Base-by-base conservation (phyloP, 768 basidiomycete genomes). In the Suillus tomentosus region DNA sequence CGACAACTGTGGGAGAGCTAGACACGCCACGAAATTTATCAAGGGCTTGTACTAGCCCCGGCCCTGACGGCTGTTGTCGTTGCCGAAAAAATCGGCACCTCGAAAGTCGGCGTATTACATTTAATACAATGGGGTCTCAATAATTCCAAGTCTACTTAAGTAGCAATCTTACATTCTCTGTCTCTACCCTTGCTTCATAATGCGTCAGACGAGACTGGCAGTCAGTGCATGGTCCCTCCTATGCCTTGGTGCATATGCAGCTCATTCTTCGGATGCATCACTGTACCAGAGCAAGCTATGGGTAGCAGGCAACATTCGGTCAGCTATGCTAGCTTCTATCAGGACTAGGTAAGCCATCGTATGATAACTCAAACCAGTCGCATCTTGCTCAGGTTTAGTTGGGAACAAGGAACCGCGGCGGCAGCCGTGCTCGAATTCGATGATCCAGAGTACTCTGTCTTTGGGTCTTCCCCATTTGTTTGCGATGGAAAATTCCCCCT, bases 321-420 rank as follows among this genome's bases (percentile, higher is more conserved):
- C 62, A 37, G 72, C 68, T 40, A 72, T 72, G 72, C 60, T 67
- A 15, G 65, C 64, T n/a, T 73, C 72, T 39, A 70, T 73, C 53
- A 67, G 72, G 45, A 72, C 72, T 13, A 73, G 71, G 72, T 72
- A 51, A 27, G 65, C 14, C 60, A 13, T 13, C 22, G 15, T 34
- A 27, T 53, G 19, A 27, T 17, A 19, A 15, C n/a, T 43, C n/a
- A 37, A 34, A 56, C 17, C 13, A 27, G 14, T 31, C n/a, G 40
- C 5, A 24, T 17, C 37, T 5, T 24, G 37, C 56, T 17, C 9
- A 39, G 4, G 8, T 39, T 39, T 45, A 74, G 73, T 50, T 74
- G 73, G 73, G 73, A 73, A 66, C 73, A 74, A 61, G 73, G 73
- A 42, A 74, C 73, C 15, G 73, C 73, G n/a, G 65, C 66, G 8